These are phyloP conservation scores for Penicillium sp. DNA, from an alignment of 2,329 filamentous ascomycete genomes.

Conservation along the genomic window DNA sequence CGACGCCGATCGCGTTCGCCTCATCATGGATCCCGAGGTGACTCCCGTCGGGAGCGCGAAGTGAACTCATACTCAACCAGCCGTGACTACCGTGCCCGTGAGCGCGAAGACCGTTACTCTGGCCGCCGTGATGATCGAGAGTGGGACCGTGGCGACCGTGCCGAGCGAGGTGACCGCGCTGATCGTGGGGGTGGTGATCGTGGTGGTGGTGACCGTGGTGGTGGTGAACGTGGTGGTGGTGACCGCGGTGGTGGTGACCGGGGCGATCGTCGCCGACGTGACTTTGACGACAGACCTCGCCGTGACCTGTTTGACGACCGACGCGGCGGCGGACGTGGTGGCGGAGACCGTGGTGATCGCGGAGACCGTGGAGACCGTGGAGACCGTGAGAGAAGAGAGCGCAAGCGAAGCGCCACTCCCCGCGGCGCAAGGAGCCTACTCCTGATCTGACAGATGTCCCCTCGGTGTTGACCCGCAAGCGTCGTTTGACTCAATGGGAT, in stretches of 20 bases:
- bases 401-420: constrained; percentile 73
- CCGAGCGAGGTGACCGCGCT: constrained; percentile 16
- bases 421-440: constrained; percentile 90
- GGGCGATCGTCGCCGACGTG: constrained; percentile 56
- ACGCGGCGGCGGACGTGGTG: constrained; percentile 36
- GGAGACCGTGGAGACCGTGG: constrained; percentile 14
- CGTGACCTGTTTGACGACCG: constrained; percentile 64
- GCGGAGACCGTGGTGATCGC: constrained; percentile 39
- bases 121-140: constrained; percentile 72
- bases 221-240: constrained; percentile 6
- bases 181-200: no score
- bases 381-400: constrained; percentile 49
- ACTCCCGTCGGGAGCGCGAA: constrained; percentile 68
- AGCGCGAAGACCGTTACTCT: constrained; percentile 88
- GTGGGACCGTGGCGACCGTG: constrained; percentile 52
- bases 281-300: constrained; percentile 61
- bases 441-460: constrained; percentile 86
- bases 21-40: constrained; percentile 64
- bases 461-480: constrained; percentile 81
- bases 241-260: constrained; percentile 50
- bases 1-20: constrained; percentile 85
- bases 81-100: constrained; percentile 85
- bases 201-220: constrained; percentile 55
- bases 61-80: constrained; percentile 89
- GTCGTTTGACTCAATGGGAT: constrained; percentile 97